Evolutionary conservation across 2,329 filamentous ascomycete species (phyloP).

Genomic region (Eutypella sp.): DNA sequence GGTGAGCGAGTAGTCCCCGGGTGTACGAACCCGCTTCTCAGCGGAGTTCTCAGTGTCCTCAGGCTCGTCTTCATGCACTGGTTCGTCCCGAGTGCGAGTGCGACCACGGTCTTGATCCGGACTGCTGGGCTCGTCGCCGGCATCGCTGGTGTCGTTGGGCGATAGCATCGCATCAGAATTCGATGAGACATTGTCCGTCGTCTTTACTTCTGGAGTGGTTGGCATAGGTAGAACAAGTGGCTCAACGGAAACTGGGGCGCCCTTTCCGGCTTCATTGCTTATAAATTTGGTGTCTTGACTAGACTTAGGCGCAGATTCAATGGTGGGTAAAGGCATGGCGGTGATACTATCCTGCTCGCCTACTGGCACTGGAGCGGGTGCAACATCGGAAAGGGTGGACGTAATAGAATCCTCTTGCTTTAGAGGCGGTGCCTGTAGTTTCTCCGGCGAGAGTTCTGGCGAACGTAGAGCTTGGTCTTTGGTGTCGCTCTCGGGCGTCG

Average conservation of each 20-base stretch:
- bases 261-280: constrained; percentile 2
- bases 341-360: constrained; percentile 11
- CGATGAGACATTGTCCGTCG: constrained; percentile 1
- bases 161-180: neutral
- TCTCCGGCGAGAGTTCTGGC: constrained; percentile 28
- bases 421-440: constrained; percentile 19
- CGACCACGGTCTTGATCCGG: neutral
- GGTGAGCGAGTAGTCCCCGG: constrained; percentile 81
- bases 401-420: constrained; percentile 29
- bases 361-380: constrained; percentile 9
- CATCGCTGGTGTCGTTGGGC: neutral
- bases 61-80: neutral
- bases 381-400: constrained; percentile 17
- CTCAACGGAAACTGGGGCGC: constrained; percentile 5
- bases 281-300: neutral
- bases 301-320: constrained; percentile 12
- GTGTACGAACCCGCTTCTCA: constrained; percentile 40
- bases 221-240: constrained; percentile 7
- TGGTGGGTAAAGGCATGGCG: constrained; percentile 13
- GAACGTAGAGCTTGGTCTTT: constrained; percentile 34
- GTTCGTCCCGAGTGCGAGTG: no score
- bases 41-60: constrained; percentile 14
- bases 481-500: constrained; percentile 45
- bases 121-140: neutral
- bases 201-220: constrained; percentile 3